phyloP scores from a whole-genome alignment of 805 yeast species.

The Candida xiaguanensis region DNA sequence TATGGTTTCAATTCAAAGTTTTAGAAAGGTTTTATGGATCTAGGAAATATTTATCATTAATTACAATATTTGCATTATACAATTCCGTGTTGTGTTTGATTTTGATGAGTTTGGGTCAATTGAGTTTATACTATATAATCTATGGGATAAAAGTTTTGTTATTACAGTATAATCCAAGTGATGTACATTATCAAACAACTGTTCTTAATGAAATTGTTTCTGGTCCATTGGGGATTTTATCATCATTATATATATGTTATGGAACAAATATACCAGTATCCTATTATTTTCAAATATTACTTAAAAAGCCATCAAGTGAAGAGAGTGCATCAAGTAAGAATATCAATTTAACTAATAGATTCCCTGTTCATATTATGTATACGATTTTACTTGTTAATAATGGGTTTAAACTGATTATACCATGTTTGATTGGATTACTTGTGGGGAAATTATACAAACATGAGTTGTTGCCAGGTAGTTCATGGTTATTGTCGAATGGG shows the following conservation, averaged over 20 bases:
- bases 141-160: conserved; percentile 8
- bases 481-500: conserved; percentile 29
- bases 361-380: conserved; percentile 36
- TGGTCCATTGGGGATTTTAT: conserved; percentile 39
- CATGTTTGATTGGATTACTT: conserved; percentile 34
- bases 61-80: conserved; percentile 44
- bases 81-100: conserved; percentile 39
- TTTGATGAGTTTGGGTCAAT: conserved; percentile 42
- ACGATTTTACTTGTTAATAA: conserved; percentile 35
- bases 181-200: conserved; percentile 19
- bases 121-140: conserved; percentile 14
- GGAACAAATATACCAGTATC: conserved; percentile 30
- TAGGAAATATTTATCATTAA: conserved; percentile 46
- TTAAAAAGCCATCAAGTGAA: conserved; percentile 18
- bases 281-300: conserved; percentile 32
- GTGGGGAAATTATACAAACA: conserved; percentile 32
- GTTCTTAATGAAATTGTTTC: conserved; percentile 32
- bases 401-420: conserved; percentile 32
- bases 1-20: conserved; percentile 51
- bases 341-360: conserved; percentile 31
- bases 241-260: conserved; percentile 38
- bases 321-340: conserved; percentile 12
- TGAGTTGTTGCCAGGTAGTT: conserved; percentile 35
- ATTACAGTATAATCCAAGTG: conserved; percentile 2
- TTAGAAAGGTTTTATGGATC: conserved; percentile 59